Percentiles rank a stretch among this genome's conserved stretches.
Evolutionary conservation across 2,329 filamentous ascomycete species (phyloP).

Genomic region (Microcyclospora tardicrescens): DNA sequence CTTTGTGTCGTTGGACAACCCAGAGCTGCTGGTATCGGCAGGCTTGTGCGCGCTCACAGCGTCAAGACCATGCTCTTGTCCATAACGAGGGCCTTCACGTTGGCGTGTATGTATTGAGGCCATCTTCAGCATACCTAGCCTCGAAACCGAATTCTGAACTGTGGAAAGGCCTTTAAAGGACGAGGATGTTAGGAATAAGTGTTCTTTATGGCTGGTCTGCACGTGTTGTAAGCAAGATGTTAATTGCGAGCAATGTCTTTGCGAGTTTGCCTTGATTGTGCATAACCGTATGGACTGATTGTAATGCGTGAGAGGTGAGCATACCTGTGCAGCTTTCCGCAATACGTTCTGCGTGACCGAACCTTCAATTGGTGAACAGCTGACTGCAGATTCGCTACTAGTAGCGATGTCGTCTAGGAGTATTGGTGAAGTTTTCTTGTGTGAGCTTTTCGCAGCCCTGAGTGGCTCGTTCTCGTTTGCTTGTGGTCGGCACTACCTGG

Average conservation of each 20-base stretch:
- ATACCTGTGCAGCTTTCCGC: slow-evolving; percentile 21
- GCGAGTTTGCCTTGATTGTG: slow-evolving; percentile 17
- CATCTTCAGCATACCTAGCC: neutral
- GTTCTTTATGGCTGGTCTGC: slow-evolving; percentile 13
- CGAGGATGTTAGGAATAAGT: slow-evolving; percentile 3
- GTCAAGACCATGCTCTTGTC: slow-evolving; percentile 25
- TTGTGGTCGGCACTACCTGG: no score
- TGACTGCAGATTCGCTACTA: no score
- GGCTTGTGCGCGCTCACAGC: slow-evolving; percentile 33
- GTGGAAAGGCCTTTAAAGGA: slow-evolving; percentile 1
- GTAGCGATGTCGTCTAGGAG: slow-evolving; percentile 15
- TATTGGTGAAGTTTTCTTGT: no score
- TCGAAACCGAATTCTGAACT: neutral
- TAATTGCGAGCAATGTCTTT: slow-evolving; percentile 14
- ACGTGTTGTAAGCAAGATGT: slow-evolving; percentile 22
- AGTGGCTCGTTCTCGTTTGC: no score
- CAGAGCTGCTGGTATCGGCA: slow-evolving; percentile 8
- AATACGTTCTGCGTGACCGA: no score
- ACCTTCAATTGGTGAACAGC: no score
- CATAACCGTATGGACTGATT: slow-evolving; percentile 13
- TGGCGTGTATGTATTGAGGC: slow-evolving; percentile 7
- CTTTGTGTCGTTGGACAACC: no score
- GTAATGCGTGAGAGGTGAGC: slow-evolving; percentile 6
- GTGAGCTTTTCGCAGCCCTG: no score
- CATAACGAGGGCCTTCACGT: slow-evolving; percentile 9